Percentiles rank a stretch among this genome's conserved stretches.
phyloP scores from a whole-genome alignment of 2,329 filamentous ascomycete genomes.

The Aureobasidium namibiae region DNA sequence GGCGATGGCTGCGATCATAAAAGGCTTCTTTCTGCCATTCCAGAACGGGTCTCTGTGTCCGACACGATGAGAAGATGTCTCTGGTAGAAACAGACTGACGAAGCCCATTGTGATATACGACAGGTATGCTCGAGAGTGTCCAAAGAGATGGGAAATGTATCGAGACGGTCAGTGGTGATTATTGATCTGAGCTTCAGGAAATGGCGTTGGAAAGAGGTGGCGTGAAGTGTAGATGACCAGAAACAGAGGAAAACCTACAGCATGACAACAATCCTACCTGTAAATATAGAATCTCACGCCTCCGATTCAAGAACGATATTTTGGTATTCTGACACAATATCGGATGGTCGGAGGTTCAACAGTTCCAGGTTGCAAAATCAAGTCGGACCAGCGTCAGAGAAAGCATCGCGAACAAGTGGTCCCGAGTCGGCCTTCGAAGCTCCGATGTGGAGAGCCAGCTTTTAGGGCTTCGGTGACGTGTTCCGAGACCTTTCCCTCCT shows the following conservation, averaged over 20 bases:
- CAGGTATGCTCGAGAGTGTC: neutral
- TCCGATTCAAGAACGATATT: neutral
- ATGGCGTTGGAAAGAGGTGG: neutral
- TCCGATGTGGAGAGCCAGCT: neutral
- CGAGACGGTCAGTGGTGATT: neutral
- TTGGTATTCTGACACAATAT: neutral
- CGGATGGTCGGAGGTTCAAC: neutral
- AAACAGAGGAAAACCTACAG: neutral
- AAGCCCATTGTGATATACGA: neutral
- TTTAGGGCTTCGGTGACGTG: neutral
- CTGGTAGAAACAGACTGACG: neutral
- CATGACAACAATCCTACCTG: neutral
- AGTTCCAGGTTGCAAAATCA: neutral
- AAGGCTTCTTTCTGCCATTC: conserved; percentile 16
- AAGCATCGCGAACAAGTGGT: neutral
- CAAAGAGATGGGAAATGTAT: neutral
- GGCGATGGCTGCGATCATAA: conserved; percentile 13
- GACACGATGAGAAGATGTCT: neutral
- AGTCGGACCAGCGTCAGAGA: conserved; percentile 5
- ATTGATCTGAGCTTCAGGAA: neutral
- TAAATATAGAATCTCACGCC: neutral
- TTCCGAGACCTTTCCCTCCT: neutral
- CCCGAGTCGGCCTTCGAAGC: neutral
- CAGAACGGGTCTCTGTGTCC: conserved; percentile 12
- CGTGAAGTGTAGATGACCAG: neutral